A percentile compares a stretch with the other conserved stretches of the same genome.
phyloP scores from a whole-genome alignment of 768 basidiomycete species.

The Trametes villosa region DNA sequence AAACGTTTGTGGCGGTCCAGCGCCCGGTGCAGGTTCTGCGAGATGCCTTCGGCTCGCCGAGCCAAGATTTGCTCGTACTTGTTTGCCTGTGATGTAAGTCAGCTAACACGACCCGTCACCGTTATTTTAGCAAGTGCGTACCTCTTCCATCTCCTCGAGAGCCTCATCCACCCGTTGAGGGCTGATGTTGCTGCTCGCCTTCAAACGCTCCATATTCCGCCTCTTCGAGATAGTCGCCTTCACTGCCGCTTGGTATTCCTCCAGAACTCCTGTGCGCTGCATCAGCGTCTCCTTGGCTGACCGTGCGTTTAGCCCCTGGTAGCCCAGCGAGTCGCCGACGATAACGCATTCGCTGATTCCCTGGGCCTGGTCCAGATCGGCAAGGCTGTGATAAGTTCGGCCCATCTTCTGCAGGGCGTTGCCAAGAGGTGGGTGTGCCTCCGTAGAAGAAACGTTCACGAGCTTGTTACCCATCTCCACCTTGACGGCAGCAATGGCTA shows the following conservation, averaged over 20 bases:
- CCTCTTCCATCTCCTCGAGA: slow-evolving; percentile 92
- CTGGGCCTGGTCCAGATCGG: slow-evolving; percentile 89
- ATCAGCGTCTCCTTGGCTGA: slow-evolving; percentile 94
- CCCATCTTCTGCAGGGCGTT: slow-evolving; percentile 87
- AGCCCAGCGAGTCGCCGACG: slow-evolving; percentile 93
- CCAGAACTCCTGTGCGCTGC: slow-evolving; percentile 87
- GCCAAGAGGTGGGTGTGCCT: slow-evolving; percentile 83
- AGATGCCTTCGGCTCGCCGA: slow-evolving; percentile 89
- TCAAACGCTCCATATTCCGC: slow-evolving; percentile 86
- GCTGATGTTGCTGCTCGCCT: slow-evolving; percentile 83
- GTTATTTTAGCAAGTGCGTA: slow-evolving; percentile 35
- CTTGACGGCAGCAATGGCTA: slow-evolving; percentile 79
- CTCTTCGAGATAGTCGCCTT: slow-evolving; percentile 94
- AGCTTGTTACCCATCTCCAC: slow-evolving; percentile 94
- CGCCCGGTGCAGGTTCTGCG: slow-evolving; percentile 88
- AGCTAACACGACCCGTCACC: slow-evolving; percentile 11
- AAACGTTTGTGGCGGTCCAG: slow-evolving; percentile 83
- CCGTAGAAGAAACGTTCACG: slow-evolving; percentile 86
- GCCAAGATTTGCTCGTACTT: slow-evolving; percentile 87
- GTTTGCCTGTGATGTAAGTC: slow-evolving; percentile 62
- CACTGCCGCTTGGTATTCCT: slow-evolving; percentile 93
- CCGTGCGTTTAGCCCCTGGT: slow-evolving; percentile 95
- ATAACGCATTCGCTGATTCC: slow-evolving; percentile 94
- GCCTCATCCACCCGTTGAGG: slow-evolving; percentile 90
- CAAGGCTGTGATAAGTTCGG: slow-evolving; percentile 82